A percentile compares a stretch with the other conserved stretches of the same genome.
These are phyloP conservation scores for Bipolaris oryzae DNA, from an alignment of 2,329 filamentous ascomycete species.

Conservation along the genomic window DNA sequence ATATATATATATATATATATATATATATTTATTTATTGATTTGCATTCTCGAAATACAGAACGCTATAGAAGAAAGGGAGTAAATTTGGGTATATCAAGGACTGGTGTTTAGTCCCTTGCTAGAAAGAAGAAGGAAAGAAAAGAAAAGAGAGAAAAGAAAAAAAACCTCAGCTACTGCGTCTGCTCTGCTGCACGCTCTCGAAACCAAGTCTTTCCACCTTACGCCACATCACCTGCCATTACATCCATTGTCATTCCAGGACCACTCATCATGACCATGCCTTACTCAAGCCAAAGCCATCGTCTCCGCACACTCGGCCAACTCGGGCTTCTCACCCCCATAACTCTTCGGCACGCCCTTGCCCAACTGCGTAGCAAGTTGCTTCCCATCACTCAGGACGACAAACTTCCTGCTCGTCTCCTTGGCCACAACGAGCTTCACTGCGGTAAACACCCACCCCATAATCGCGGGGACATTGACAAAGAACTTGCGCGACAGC, in stretches of 20 bases:
- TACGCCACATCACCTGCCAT: conserved; percentile 21
- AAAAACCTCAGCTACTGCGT: too few relatives aligned
- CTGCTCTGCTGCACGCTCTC: too few relatives aligned
- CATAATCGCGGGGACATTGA: conserved; percentile 92
- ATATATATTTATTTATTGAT: too few relatives aligned
- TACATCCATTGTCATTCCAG: conserved; percentile 9
- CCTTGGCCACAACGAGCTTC: conserved; percentile 55
- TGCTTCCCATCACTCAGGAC: conserved; percentile 65
- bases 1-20: background rate
- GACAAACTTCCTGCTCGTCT: conserved; percentile 57
- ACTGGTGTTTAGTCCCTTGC: too few relatives aligned
- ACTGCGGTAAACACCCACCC: conserved; percentile 67
- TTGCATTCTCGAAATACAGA: too few relatives aligned
- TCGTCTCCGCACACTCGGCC: conserved; percentile 51
- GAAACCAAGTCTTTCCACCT: too few relatives aligned
- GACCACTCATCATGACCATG: background rate
- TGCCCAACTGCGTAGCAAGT: conserved; percentile 69
- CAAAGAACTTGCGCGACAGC: conserved; percentile 89
- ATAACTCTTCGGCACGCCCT: conserved; percentile 74
- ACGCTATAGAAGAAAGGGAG: too few relatives aligned
- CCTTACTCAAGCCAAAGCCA: conserved; percentile 45
- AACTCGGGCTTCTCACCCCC: conserved; percentile 72
- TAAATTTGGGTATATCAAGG: too few relatives aligned
- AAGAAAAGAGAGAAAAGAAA: too few relatives aligned
- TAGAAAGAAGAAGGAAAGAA: too few relatives aligned